A percentile compares a stretch with the other conserved stretches of the same genome.
Evolutionary conservation across 371 early-diverging fungal genomes (phyloP).

Genomic region (Actinomortierella wolfii): DNA sequence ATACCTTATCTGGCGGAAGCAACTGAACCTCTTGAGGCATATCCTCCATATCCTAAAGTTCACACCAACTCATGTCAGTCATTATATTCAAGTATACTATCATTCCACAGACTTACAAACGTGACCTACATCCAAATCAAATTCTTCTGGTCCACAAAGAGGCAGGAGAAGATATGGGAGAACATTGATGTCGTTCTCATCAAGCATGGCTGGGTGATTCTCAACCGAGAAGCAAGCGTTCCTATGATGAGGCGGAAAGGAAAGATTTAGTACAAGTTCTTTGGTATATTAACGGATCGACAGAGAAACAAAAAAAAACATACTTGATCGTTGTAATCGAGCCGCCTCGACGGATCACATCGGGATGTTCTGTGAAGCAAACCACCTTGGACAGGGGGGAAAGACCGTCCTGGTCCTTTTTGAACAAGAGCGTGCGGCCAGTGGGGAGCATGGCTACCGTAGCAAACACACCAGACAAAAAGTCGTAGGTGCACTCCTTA

Average conservation of each 20-base stretch:
- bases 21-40: constrained; percentile 94
- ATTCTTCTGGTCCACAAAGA: constrained; percentile 92
- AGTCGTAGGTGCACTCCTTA: constrained; percentile 80
- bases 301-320: neutral
- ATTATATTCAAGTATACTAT: neutral
- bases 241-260: constrained; percentile 27
- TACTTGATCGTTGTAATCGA: constrained; percentile 84
- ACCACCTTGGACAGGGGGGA: constrained; percentile 84
- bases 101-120: neutral
- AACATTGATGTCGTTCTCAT: constrained; percentile 73
- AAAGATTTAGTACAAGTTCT: neutral
- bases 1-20: constrained; percentile 77
- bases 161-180: constrained; percentile 89
- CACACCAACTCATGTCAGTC: neutral
- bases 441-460: constrained; percentile 76
- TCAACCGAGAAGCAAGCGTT: constrained; percentile 87
- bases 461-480: constrained; percentile 91
- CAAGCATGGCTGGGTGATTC: constrained; percentile 66
- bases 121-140: constrained; percentile 72
- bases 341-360: constrained; percentile 88
- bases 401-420: constrained; percentile 54
- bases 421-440: constrained; percentile 79
- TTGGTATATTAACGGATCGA: neutral
- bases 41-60: constrained; percentile 84
- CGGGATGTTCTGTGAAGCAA: constrained; percentile 83